Base-by-base conservation (phyloP, 1,284 basidiomycete species). In the Phellopilus nigrolimitatus region DNA sequence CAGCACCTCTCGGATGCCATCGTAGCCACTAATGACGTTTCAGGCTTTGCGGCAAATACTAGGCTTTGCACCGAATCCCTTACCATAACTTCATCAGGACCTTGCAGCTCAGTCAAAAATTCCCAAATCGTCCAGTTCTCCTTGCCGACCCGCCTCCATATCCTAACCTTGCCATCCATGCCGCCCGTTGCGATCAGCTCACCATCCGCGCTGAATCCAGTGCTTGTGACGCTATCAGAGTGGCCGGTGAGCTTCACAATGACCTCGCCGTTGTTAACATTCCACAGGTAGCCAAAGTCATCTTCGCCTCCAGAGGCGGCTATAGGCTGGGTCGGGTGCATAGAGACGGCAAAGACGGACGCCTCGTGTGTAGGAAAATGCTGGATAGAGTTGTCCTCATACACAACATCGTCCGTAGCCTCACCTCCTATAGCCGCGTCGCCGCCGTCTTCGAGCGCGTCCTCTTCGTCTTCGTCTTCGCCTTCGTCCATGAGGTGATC, bases 271-370 rank as follows among this genome's bases (percentile, higher is more conserved):
- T 84, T 82, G 2, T 86, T 86, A 36, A 91, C 84, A 59, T 94
- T 84, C 88, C 93, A 99, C 61, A 99, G 80, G 70, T 92, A 97
- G 27, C 89, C 97, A 0, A 89, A 68, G 66, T 99, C 95, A 66
- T 99, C 97, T 68, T 97, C 94, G 30, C 94, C 95, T 27, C 97
- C 97, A 1, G 91, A 93, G 22, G 84, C 85, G 3, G 91, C 93
- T 28, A 98, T 73, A 1, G 89, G 83, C 49, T 88, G 82, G 27
- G 85, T 84, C 0, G 95, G 93, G 66, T 99, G 97, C 36, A 84
- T 78, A 9, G 90, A 72, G 36, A 99, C 73, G 40, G 84, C 72
- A 65, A 98, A 99, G 44, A 98, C 88, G 8, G 95, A 92, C 42
- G 71, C 68, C n/a, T 65, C 62, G 64, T 91, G 88, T 7, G 64